Percentiles rank a stretch among this genome's conserved stretches.
Conservation (phyloP, 2,329 filamentous ascomycete genomes). For the Beauveria rudraprayagi region DNA sequence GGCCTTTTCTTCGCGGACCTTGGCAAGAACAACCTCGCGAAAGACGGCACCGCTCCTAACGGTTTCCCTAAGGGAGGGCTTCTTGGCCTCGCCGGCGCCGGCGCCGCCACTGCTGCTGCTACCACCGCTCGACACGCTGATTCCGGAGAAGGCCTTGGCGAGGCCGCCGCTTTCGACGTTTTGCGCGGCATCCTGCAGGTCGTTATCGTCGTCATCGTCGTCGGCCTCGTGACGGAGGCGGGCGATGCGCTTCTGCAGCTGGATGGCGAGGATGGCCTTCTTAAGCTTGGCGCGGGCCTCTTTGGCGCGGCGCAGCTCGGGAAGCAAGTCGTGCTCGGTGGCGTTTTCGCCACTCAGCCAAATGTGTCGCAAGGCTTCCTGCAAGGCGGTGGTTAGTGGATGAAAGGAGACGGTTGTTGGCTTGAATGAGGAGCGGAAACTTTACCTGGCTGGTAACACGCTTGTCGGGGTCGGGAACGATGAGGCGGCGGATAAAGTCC, state of each 20-base stretch:
- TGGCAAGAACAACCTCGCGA: conserved; percentile 87
- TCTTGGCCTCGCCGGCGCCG: conserved; percentile 26
- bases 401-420: not conserved
- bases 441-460: conserved; percentile 64
- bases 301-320: conserved; percentile 83
- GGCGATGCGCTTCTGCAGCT: conserved; percentile 91
- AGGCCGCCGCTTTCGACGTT: conserved; percentile 13
- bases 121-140: conserved; percentile 1
- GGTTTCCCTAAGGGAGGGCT: conserved; percentile 34
- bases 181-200: conserved; percentile 51
- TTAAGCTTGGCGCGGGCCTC: conserved; percentile 85
- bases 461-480: conserved; percentile 69
- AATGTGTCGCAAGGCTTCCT: conserved; percentile 71
- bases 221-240: conserved; percentile 90
- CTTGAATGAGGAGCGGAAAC: conserved; percentile 1
- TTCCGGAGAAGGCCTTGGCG: conserved; percentile 8
- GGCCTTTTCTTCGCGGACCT: conserved; percentile 60
- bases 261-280: conserved; percentile 92
- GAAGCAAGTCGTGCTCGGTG: conserved; percentile 92
- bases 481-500: conserved; percentile 76
- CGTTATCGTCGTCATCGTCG: conserved; percentile 69
- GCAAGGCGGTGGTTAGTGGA: conserved; percentile 1
- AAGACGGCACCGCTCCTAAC: conserved; percentile 60
- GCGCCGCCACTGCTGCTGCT: conserved; percentile 12
- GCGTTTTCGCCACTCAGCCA: conserved; percentile 92